Percentiles rank a stretch among this genome's conserved stretches.
These are phyloP conservation scores for Sporothrix luriei DNA, from an alignment of 2,329 filamentous ascomycete species.

Conservation along the genomic window DNA sequence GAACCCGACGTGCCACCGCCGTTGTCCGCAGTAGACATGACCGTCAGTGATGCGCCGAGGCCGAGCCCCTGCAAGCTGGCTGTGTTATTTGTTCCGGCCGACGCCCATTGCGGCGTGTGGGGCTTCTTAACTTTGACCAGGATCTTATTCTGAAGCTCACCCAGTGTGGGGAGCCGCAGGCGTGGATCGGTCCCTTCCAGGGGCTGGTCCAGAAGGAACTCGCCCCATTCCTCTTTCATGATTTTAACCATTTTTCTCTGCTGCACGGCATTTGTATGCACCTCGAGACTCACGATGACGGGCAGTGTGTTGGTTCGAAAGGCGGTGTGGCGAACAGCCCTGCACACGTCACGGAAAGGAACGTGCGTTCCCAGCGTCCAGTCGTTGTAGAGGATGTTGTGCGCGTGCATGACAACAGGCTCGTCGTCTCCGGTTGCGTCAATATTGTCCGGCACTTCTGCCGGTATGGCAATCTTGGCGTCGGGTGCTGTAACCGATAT, in stretches of 20 bases:
- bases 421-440: conserved; percentile 55
- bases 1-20: conserved; percentile 45
- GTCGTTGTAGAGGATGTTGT: conserved; percentile 41
- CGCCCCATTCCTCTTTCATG: conserved; percentile 86
- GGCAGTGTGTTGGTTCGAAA: conserved; percentile 77
- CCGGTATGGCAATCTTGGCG: conserved; percentile 29
- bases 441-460: conserved; percentile 31
- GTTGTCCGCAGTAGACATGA: conserved; percentile 38
- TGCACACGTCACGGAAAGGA: conserved; percentile 83
- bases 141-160: conserved; percentile 76
- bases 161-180: conserved; percentile 67
- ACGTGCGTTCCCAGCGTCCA: conserved; percentile 86
- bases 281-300: conserved; percentile 88
- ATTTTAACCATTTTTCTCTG: conserved; percentile 92
- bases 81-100: conserved; percentile 37
- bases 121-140: conserved; percentile 76
- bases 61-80: conserved; percentile 38
- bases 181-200: conserved; percentile 55
- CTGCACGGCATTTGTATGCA: conserved; percentile 79
- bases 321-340: conserved; percentile 74
- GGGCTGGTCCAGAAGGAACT: conserved; percentile 66
- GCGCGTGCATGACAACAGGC: conserved; percentile 76
- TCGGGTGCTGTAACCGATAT: conserved; percentile 33
- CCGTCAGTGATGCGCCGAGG: conserved; percentile 40
- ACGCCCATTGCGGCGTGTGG: neutral